A percentile compares a stretch with the other conserved stretches of the same genome.
These are phyloP conservation scores for Prunella vulgaris DNA, from an alignment of 257 asterid genomes.

Conservation along the genomic window DNA sequence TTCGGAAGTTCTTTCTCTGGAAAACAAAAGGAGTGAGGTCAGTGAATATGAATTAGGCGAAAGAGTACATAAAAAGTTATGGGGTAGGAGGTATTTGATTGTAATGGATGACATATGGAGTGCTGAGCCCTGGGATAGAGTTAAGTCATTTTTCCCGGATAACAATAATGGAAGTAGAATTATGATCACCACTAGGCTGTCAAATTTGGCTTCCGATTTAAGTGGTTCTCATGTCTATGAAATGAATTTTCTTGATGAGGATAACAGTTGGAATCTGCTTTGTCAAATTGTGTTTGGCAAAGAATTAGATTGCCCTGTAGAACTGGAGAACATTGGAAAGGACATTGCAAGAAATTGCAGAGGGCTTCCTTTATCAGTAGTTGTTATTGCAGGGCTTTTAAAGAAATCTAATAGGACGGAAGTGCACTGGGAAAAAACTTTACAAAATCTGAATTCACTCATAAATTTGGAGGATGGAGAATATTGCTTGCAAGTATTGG, in stretches of 20 bases:
- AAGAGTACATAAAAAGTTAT: background rate
- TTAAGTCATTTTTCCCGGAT: background rate
- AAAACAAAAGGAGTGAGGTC: background rate
- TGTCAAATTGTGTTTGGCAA: background rate
- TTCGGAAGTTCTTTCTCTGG: background rate
- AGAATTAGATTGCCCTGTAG: background rate
- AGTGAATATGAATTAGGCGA: background rate
- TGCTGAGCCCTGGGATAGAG: background rate
- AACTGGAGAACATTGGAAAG: background rate
- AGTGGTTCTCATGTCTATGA: background rate
- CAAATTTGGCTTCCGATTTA: background rate
- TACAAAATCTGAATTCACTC: background rate
- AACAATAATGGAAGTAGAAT: background rate
- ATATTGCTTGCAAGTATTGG: background rate
- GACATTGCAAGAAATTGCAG: constrained; percentile 5
- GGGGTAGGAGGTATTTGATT: constrained; percentile 1
- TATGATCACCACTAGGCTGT: background rate
- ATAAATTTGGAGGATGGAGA: background rate
- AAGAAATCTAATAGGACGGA: background rate
- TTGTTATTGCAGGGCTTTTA: constrained; percentile 11
- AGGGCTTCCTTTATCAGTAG: constrained; percentile 18
- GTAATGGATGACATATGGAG: constrained; percentile 2
- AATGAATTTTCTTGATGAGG: constrained; percentile 3
- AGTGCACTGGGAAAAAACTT: background rate
- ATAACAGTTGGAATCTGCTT: constrained; percentile 6